phyloP scores from a whole-genome alignment of 192 early-diverging fungal genomes.

The Podila minutissima region DNA sequence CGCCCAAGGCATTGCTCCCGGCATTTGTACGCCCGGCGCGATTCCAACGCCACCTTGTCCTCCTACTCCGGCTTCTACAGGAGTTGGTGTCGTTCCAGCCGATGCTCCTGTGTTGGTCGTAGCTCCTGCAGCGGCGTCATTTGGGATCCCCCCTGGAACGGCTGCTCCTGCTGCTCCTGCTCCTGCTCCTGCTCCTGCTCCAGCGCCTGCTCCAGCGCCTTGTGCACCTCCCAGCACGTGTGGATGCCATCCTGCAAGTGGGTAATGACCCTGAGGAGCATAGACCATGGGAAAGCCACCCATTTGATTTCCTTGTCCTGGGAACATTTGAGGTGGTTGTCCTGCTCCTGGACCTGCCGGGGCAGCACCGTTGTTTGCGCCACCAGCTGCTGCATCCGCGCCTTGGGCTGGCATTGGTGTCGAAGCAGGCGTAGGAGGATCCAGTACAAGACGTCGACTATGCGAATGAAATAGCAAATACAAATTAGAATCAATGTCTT shows the following conservation, averaged over 20 bases:
- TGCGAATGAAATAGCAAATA: not conserved
- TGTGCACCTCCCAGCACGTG: conserved; percentile 13
- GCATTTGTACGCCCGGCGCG: not conserved
- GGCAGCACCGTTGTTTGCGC: not conserved
- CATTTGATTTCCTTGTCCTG: conserved; percentile 10
- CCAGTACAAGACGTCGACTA: conserved; percentile 63
- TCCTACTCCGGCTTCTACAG: too few species aligned
- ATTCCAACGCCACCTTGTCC: too few species aligned
- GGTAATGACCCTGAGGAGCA: conserved; percentile 43
- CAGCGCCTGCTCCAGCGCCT: conserved; percentile 2
- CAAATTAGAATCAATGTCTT: conserved; percentile 11
- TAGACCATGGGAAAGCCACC: conserved; percentile 18
- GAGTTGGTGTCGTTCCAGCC: conserved; percentile 14
- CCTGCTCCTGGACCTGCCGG: conserved; percentile 10
- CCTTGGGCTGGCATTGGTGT: conserved; percentile 17
- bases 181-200: conserved; percentile 3
- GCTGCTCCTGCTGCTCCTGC: not conserved
- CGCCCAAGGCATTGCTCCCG: not conserved
- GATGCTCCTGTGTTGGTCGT: not conserved
- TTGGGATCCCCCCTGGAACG: too few species aligned
- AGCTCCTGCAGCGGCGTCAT: too few species aligned
- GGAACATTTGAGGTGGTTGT: conserved; percentile 5
- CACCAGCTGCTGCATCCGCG: conserved; percentile 21
- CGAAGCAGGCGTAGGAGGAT: conserved; percentile 41
- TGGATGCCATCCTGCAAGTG: conserved; percentile 32